These are phyloP conservation scores for Hypoxylon lienhwacheense DNA, from an alignment of 495 filamentous ascomycete genomes.

Conservation along the genomic window DNA sequence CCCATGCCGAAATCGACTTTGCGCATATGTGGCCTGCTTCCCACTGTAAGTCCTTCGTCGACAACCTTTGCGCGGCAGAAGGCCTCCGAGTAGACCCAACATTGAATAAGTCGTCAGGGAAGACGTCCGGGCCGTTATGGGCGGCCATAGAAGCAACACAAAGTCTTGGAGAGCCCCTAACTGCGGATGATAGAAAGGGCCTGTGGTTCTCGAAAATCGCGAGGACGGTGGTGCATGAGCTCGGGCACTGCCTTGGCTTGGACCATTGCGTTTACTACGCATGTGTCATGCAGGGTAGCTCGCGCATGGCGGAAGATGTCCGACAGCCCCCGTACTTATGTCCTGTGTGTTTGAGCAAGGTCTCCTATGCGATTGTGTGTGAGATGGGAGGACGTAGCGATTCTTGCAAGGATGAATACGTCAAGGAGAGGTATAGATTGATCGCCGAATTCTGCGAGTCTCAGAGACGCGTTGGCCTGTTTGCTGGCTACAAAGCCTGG, in stretches of 20 bases:
- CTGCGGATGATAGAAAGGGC: slow-evolving; percentile 16
- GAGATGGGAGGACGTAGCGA: slow-evolving; percentile 18
- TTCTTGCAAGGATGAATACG: slow-evolving; percentile 43
- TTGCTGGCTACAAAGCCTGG: slow-evolving; percentile 48
- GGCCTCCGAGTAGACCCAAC: neutral
- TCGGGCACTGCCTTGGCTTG: slow-evolving; percentile 68
- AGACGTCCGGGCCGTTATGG: slow-evolving; percentile 10
- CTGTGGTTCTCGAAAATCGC: slow-evolving; percentile 62
- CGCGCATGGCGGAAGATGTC: slow-evolving; percentile 61
- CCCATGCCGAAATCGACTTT: slow-evolving; percentile 46
- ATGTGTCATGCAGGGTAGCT: slow-evolving; percentile 68
- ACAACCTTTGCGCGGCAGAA: slow-evolving; percentile 32
- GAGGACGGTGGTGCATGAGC: slow-evolving; percentile 63
- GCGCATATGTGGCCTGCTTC: slow-evolving; percentile 65
- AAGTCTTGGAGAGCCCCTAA: slow-evolving; percentile 1
- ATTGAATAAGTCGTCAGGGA: neutral
- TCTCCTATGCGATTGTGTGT: slow-evolving; percentile 39
- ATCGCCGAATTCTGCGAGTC: slow-evolving; percentile 50
- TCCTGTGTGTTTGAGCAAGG: slow-evolving; percentile 62
- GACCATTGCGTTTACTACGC: slow-evolving; percentile 71
- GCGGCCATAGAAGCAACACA: slow-evolving; percentile 24
- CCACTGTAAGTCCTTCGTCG: slow-evolving; percentile 59
- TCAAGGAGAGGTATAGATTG: slow-evolving; percentile 46
- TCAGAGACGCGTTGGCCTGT: slow-evolving; percentile 43
- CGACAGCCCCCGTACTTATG: slow-evolving; percentile 70